phyloP scores from a whole-genome alignment of 352 stramenopile species.

The Globisporangium echinulatum region DNA sequence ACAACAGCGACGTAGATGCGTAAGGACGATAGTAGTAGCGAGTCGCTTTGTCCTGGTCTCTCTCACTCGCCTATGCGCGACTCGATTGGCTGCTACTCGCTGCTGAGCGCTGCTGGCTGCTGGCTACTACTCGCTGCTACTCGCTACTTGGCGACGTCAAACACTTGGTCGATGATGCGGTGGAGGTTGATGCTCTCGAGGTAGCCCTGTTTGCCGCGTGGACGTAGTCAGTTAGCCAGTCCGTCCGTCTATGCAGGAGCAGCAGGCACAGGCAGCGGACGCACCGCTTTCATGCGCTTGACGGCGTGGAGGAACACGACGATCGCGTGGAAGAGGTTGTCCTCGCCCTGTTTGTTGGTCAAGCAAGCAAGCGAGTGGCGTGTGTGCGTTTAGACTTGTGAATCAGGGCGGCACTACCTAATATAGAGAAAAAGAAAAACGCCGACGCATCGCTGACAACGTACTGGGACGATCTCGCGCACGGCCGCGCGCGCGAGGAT shows the following conservation, averaged over 20 bases:
- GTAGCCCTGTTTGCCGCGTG: constrained; percentile 42
- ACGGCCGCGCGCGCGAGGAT: constrained; percentile 67
- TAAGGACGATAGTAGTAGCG: no score
- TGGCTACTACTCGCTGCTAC: no score
- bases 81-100: no score
- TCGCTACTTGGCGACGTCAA: constrained; percentile 76
- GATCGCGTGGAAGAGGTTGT: constrained; percentile 81
- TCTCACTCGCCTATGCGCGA: no score
- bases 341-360: constrained; percentile 40
- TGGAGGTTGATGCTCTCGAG: constrained; percentile 86
- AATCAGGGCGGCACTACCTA: no score
- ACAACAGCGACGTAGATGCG: no score
- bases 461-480: constrained; percentile 76
- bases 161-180: constrained; percentile 77
- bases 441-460: constrained; percentile 4
- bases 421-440: background rate
- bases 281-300: constrained; percentile 81
- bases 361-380: no score
- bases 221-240: background rate
- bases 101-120: no score
- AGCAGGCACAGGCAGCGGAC: constrained; percentile 12
- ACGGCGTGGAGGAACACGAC: constrained; percentile 80
- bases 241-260: background rate
- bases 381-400: no score
- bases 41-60: no score